Evolutionary conservation across 2,329 filamentous ascomycete genomes (phyloP).

Genomic region (Neonectria ditissima): DNA sequence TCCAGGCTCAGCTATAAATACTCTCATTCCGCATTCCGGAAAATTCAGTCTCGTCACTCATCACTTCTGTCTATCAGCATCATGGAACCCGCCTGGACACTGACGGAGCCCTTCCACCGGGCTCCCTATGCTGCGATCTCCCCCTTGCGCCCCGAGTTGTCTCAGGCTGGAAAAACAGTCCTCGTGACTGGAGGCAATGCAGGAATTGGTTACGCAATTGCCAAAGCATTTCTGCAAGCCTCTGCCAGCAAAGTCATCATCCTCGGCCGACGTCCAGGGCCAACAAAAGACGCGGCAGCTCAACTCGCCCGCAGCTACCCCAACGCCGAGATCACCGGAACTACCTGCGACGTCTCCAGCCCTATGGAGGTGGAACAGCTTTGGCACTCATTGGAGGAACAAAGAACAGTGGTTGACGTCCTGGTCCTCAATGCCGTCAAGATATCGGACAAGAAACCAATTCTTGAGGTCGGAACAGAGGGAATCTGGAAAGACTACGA

Average conservation of each 20-base stretch:
- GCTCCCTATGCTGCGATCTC: neutral
- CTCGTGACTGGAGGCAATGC: neutral
- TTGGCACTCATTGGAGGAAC: neutral
- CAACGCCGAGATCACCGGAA: neutral
- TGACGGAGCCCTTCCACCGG: neutral
- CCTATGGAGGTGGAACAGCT: neutral
- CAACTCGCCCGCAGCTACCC: neutral
- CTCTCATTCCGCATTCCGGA: neutral
- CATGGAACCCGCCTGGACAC: conserved; percentile 6
- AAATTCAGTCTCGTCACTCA: neutral
- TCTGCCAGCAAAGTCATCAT: neutral
- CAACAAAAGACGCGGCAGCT: neutral
- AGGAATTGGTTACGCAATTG: neutral
- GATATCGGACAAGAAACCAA: conserved; percentile 1
- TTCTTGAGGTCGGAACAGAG: neutral
- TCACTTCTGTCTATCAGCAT: neutral
- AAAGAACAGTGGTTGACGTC: neutral
- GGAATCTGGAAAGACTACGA: conserved; percentile 8
- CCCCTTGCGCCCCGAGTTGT: neutral
- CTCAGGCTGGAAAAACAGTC: neutral
- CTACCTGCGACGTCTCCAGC: neutral
- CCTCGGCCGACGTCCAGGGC: neutral
- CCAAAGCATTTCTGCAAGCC: neutral
- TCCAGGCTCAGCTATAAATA: neutral
- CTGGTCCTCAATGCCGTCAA: conserved; percentile 8